Conservation (phyloP, 2,329 filamentous ascomycete species). For the Venturia asperata region DNA sequence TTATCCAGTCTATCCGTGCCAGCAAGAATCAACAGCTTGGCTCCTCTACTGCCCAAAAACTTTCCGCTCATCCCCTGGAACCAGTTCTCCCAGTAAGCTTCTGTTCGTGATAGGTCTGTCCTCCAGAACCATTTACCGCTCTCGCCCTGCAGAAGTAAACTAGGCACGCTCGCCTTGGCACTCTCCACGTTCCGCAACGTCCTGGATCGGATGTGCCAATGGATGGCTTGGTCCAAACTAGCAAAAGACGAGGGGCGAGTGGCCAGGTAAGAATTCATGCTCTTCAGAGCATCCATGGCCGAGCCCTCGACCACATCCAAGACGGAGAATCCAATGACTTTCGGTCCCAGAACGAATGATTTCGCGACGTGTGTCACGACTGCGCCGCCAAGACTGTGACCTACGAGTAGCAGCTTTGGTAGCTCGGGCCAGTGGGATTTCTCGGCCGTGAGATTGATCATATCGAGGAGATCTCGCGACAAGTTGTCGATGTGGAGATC, state of each 20-base stretch:
- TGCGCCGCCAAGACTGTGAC: constrained; percentile 87
- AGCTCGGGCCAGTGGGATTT: constrained; percentile 66
- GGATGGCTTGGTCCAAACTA: constrained; percentile 71
- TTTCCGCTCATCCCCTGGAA: constrained; percentile 82
- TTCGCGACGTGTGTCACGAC: constrained; percentile 79
- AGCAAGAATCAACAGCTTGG: constrained; percentile 77
- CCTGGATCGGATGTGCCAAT: constrained; percentile 87
- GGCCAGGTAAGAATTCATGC: constrained; percentile 87
- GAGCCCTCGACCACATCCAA: constrained; percentile 93
- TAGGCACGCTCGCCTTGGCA: constrained; percentile 82
- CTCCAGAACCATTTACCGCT: constrained; percentile 64
- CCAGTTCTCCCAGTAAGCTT: constrained; percentile 92
- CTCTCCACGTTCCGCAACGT: constrained; percentile 77
- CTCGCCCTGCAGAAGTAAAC: constrained; percentile 51
- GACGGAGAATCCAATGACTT: constrained; percentile 77
- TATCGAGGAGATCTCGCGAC: constrained; percentile 61
- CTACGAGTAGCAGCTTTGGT: constrained; percentile 74
- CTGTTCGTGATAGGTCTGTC: constrained; percentile 74
- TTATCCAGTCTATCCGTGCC: constrained; percentile 87
- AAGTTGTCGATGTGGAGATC: constrained; percentile 70
- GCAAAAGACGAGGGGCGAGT: constrained; percentile 72
- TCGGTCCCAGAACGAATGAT: constrained; percentile 55
- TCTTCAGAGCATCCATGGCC: constrained; percentile 87
- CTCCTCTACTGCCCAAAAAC: constrained; percentile 73
- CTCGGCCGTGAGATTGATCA: constrained; percentile 59